phyloP scores from a whole-genome alignment of 805 yeast genomes.

The Kodamaea restingae region DNA sequence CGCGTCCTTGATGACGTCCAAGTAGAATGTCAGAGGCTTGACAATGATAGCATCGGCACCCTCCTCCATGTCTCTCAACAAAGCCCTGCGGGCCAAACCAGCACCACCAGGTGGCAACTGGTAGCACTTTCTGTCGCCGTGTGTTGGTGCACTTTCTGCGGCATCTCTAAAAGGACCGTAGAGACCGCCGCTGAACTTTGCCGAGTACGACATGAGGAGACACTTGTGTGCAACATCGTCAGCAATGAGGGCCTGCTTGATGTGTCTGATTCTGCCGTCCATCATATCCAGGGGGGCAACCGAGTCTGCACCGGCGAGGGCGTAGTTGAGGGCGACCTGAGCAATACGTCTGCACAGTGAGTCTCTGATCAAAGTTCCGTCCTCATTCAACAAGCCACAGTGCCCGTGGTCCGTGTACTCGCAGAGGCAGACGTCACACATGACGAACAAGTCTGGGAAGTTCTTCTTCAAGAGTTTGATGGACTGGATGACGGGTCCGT shows the following conservation, averaged over 20 bases:
- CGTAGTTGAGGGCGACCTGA: slow-evolving; percentile 92
- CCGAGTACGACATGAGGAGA: slow-evolving; percentile 89
- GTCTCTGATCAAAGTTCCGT: slow-evolving; percentile 78
- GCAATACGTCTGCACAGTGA: slow-evolving; percentile 78
- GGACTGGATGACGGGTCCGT: slow-evolving; percentile 88
- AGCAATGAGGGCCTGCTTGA: slow-evolving; percentile 76
- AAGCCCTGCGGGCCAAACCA: slow-evolving; percentile 91
- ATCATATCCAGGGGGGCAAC: slow-evolving; percentile 98
- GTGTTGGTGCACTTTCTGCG: slow-evolving; percentile 84
- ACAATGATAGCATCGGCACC: slow-evolving; percentile 96
- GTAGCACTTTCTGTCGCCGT: slow-evolving; percentile 89
- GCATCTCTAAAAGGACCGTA: slow-evolving; percentile 99
- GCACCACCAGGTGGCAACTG: slow-evolving; percentile 91
- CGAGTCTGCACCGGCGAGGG: slow-evolving; percentile 90
- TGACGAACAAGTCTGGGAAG: slow-evolving; percentile 80
- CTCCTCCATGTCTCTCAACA: slow-evolving; percentile 78
- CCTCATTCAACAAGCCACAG: slow-evolving; percentile 86
- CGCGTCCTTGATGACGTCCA: slow-evolving; percentile 89
- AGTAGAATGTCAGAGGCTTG: slow-evolving; percentile 92
- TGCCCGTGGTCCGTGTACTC: slow-evolving; percentile 98
- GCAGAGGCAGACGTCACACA: slow-evolving; percentile 95
- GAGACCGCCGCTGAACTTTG: slow-evolving; percentile 85
- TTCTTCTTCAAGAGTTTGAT: slow-evolving; percentile 57
- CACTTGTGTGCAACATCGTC: slow-evolving; percentile 83
- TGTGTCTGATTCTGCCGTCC: slow-evolving; percentile 89